Evolutionary conservation across 768 basidiomycete species (phyloP).

Genomic region (Grammothele lineata): DNA sequence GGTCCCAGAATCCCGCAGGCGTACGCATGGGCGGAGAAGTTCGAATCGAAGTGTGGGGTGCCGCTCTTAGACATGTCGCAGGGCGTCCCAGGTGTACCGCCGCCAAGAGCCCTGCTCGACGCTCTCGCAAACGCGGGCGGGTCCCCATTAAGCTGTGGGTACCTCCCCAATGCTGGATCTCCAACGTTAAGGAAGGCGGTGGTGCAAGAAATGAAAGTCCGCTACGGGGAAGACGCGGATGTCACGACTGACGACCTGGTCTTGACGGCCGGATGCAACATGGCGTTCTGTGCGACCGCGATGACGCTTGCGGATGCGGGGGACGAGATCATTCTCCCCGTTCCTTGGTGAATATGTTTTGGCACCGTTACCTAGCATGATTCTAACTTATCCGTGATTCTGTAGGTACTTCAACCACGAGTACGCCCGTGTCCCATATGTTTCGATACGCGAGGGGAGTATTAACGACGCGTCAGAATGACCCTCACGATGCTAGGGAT

Average conservation of each 20-base stretch:
- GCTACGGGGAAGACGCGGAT: slow-evolving; percentile 51
- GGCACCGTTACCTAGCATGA: not conserved
- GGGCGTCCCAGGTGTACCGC: slow-evolving; percentile 67
- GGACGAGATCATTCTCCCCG: slow-evolving; percentile 68
- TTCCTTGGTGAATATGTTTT: slow-evolving; percentile 52
- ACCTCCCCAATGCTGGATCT: slow-evolving; percentile 60
- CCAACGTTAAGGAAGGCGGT: slow-evolving; percentile 44
- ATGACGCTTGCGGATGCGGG: slow-evolving; percentile 66
- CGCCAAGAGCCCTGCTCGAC: slow-evolving; percentile 40
- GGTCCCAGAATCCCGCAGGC: slow-evolving; percentile 49
- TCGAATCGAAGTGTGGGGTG: slow-evolving; percentile 34
- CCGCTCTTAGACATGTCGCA: slow-evolving; percentile 73
- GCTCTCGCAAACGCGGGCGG: slow-evolving; percentile 43
- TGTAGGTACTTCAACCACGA: slow-evolving; percentile 66
- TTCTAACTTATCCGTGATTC: not conserved
- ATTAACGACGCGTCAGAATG: no score
- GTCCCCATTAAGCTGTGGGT: slow-evolving; percentile 45
- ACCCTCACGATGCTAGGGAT: slow-evolving; percentile 60
- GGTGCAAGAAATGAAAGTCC: slow-evolving; percentile 53
- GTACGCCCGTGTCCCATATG: slow-evolving; percentile 29
- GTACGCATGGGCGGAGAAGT: slow-evolving; percentile 50
- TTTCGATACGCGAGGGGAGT: no score
- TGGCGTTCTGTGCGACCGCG: slow-evolving; percentile 60
- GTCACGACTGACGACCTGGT: slow-evolving; percentile 55
- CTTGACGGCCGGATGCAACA: slow-evolving; percentile 67